Conservation (phyloP, 1,139 yeast species). For the Chernovozyma sophiae-reginae region DNA sequence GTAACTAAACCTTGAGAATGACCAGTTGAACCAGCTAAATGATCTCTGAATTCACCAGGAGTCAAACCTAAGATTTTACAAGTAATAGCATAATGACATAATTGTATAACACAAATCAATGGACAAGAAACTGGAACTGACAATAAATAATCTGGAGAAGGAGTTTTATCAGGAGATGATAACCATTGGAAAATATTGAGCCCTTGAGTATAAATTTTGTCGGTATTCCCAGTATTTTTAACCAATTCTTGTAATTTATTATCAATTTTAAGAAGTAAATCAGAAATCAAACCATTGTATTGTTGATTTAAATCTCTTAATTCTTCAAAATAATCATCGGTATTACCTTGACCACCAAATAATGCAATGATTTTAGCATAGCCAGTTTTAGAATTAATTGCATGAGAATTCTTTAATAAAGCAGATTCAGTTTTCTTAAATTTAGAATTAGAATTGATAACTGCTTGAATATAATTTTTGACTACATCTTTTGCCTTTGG, state of each 20-base stretch:
- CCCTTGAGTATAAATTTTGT: conserved; percentile 91
- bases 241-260: conserved; percentile 64
- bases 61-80: conserved; percentile 80
- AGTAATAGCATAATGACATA: conserved; percentile 87
- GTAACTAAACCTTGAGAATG: conserved; percentile 97
- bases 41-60: conserved; percentile 80
- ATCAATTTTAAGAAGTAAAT: conserved; percentile 68
- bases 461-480: conserved; percentile 67
- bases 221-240: conserved; percentile 69
- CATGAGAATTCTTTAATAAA: conserved; percentile 42
- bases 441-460: conserved; percentile 42
- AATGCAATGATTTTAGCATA: conserved; percentile 71
- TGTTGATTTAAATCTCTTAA: conserved; percentile 77
- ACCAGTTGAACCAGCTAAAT: conserved; percentile 86
- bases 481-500: conserved; percentile 70
- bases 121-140: conserved; percentile 96
- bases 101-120: conserved; percentile 88
- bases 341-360: conserved; percentile 98
- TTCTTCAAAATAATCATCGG: conserved; percentile 97
- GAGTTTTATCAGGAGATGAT: conserved; percentile 77
- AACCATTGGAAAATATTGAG: conserved; percentile 87
- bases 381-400: conserved; percentile 18
- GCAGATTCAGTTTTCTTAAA: conserved; percentile 41
- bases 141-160: conserved; percentile 82
- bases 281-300: conserved; percentile 72